phyloP scores from a whole-genome alignment of 2,329 filamentous ascomycete species.

The Paecilomyces niveus region DNA sequence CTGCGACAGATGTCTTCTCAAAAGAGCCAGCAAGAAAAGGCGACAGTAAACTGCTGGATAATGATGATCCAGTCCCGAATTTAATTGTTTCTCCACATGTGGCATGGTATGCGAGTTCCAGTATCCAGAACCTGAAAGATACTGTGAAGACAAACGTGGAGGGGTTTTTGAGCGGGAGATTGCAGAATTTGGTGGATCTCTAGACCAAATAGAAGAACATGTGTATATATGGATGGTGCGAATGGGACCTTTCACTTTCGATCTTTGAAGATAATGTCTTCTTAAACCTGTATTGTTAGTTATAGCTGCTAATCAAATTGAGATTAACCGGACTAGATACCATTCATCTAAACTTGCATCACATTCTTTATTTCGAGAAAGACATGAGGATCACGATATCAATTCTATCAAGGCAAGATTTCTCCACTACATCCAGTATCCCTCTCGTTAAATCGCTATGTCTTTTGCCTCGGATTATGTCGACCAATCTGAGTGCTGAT shows the following conservation, averaged over 20 bases:
- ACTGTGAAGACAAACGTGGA: background rate
- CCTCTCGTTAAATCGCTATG: constrained; percentile 1
- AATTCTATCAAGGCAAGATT: background rate
- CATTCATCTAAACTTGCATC: no score
- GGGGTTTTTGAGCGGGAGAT: background rate
- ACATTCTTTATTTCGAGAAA: no score
- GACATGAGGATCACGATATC: background rate
- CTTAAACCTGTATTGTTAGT: no score
- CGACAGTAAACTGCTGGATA: background rate
- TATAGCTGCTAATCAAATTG: no score
- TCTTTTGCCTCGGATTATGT: constrained; percentile 2
- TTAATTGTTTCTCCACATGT: background rate
- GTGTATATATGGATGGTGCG: background rate
- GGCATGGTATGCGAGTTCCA: background rate
- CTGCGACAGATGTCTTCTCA: constrained; percentile 42
- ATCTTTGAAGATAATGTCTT: no score
- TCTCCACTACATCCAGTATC: background rate
- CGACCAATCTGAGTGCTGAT: background rate
- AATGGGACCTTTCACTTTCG: no score
- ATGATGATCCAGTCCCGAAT: background rate
- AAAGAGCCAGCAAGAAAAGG: constrained; percentile 32
- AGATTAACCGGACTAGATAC: no score
- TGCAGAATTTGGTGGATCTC: background rate
- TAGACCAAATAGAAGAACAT: background rate
- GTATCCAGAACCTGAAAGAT: background rate